These are phyloP conservation scores for Suillus hirtellus DNA, from an alignment of 768 basidiomycete genomes.

Conservation along the genomic window DNA sequence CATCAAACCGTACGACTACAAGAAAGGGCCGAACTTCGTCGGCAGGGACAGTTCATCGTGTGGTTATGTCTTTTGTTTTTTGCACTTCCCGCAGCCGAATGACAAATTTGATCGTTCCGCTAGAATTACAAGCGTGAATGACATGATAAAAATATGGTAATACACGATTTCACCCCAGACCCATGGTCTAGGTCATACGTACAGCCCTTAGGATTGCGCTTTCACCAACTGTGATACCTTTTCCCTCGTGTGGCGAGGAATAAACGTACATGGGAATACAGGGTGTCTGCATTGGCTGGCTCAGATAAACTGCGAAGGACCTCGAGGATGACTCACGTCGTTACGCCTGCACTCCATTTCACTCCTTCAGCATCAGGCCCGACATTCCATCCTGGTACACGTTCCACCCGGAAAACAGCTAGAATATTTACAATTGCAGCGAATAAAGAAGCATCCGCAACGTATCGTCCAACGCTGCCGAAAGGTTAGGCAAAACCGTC, in stretches of 20 bases:
- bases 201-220: background rate
- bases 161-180: background rate
- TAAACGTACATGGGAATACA: slow-evolving; percentile 10
- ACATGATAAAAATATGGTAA: too few species aligned
- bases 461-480: slow-evolving; percentile 41
- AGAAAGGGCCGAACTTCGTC: too few species aligned
- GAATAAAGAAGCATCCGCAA: slow-evolving; percentile 42
- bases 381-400: slow-evolving; percentile 17
- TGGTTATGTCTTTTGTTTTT: too few species aligned
- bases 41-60: too few species aligned
- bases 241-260: slow-evolving; percentile 2
- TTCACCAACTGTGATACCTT: background rate
- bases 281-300: slow-evolving; percentile 6
- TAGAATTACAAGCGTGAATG: too few species aligned
- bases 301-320: background rate
- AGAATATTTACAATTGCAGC: slow-evolving; percentile 26
- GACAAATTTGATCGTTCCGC: too few species aligned
- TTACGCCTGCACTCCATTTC: slow-evolving; percentile 21
- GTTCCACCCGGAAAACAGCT: slow-evolving; percentile 19
- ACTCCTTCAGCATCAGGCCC: slow-evolving; percentile 23
- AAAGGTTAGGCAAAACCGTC: background rate
- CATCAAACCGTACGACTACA: background rate
- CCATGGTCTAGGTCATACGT: background rate
- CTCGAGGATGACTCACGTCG: slow-evolving; percentile 20
- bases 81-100: too few species aligned